Evolutionary conservation across 1,284 basidiomycete genomes (phyloP).

Genomic region (Caloboletus inedulis): DNA sequence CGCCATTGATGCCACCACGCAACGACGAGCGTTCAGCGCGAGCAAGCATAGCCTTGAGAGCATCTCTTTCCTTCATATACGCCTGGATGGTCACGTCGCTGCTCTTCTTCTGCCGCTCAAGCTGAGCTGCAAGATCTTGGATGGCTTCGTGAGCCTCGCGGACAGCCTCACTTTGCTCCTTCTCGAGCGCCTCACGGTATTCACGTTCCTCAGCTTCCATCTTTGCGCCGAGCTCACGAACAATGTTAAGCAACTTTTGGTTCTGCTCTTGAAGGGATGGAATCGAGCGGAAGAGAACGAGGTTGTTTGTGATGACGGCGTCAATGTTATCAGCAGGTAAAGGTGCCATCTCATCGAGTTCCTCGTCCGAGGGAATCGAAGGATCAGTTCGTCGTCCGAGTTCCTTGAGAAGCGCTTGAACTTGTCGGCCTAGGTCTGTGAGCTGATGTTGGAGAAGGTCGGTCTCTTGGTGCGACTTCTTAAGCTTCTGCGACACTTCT

Average conservation of each 20-base stretch:
- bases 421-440: slow-evolving; percentile 84
- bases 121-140: slow-evolving; percentile 70
- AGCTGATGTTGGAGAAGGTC: slow-evolving; percentile 74
- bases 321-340: slow-evolving; percentile 60
- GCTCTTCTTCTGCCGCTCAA: slow-evolving; percentile 67
- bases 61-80: slow-evolving; percentile 84
- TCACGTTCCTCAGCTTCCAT: slow-evolving; percentile 77
- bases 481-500: slow-evolving; percentile 60
- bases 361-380: slow-evolving; percentile 68
- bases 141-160: slow-evolving; percentile 87
- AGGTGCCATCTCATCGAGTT: slow-evolving; percentile 52
- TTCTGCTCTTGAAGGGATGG: slow-evolving; percentile 86
- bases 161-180: slow-evolving; percentile 78
- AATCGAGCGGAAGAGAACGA: slow-evolving; percentile 86
- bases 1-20: slow-evolving; percentile 33
- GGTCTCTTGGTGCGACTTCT: slow-evolving; percentile 65
- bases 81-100: slow-evolving; percentile 73
- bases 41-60: slow-evolving; percentile 73
- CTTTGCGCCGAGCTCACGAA: slow-evolving; percentile 74
- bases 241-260: slow-evolving; percentile 80
- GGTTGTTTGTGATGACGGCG: slow-evolving; percentile 82
- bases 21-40: slow-evolving; percentile 38
- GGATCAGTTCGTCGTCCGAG: slow-evolving; percentile 81
- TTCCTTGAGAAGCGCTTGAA: slow-evolving; percentile 77
- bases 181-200: slow-evolving; percentile 59